These are phyloP conservation scores for Macrolepiota dolichaula DNA, from an alignment of 768 basidiomycete genomes.

Conservation along the genomic window DNA sequence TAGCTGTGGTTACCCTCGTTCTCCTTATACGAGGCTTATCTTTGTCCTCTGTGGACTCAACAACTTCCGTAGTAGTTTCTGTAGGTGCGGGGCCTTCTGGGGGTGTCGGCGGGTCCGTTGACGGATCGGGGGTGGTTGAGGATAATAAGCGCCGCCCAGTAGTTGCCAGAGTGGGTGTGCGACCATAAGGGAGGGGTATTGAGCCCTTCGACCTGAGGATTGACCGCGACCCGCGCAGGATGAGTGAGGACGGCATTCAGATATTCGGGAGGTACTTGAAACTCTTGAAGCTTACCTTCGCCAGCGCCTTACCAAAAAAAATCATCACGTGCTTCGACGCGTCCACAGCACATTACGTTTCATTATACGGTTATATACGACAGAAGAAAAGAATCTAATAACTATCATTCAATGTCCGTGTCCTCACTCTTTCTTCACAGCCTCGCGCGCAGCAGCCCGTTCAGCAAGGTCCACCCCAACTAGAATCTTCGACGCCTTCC, in stretches of 20 bases:
- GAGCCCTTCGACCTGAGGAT: conserved; percentile 6
- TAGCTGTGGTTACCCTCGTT: conserved; percentile 24
- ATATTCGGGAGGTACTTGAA: conserved; percentile 9
- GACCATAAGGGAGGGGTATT: conserved; percentile 14
- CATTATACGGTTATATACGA: conserved; percentile 11
- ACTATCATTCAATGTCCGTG: conserved; percentile 4
- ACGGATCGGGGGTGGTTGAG: conserved; percentile 8
- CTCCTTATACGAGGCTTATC: conserved; percentile 44
- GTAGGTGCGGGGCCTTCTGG: conserved; percentile 13
- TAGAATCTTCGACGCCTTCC: conserved; percentile 95
- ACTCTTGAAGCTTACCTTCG: conserved; percentile 8
- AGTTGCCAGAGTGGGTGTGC: conserved; percentile 14
- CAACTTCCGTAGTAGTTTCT: conserved; percentile 19
- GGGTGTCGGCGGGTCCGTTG: conserved; percentile 13
- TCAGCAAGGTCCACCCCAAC: conserved; percentile 93
- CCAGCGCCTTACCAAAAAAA: conserved; percentile 9
- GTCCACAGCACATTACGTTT: conserved; percentile 4
- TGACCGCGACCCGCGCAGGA: conserved; percentile 14
- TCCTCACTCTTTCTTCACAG: conserved; percentile 18
- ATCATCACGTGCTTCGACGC: conserved; percentile 12
- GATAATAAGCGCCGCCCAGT: conserved; percentile 1
- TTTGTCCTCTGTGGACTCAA: conserved; percentile 23
- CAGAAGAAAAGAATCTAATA: conserved; percentile 10
- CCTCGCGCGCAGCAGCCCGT: conserved; percentile 59
- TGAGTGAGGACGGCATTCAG: conserved; percentile 14